A percentile compares a stretch with the other conserved stretches of the same genome.
Conservation (phyloP, 2,329 filamentous ascomycete genomes). For the Colletotrichum camelliae region DNA sequence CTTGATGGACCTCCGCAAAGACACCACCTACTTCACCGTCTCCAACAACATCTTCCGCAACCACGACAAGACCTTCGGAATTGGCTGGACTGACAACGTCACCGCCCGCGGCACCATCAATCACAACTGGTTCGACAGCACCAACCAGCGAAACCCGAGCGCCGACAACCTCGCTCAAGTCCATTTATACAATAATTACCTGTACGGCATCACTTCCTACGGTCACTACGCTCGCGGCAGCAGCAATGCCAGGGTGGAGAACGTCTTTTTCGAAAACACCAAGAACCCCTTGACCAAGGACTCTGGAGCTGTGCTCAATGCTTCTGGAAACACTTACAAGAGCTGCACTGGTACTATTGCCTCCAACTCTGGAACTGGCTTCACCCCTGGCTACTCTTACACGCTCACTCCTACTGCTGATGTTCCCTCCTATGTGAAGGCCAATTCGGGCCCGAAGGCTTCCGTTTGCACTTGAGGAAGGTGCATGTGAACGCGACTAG, state of each 20-base stretch:
- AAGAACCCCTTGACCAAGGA: constrained; percentile 17
- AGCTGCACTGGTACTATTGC: constrained; percentile 14
- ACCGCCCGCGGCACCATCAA: constrained; percentile 18
- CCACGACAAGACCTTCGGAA: constrained; percentile 25
- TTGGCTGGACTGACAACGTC: constrained; percentile 25
- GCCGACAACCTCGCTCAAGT: constrained; percentile 19
- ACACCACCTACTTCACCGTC: constrained; percentile 24
- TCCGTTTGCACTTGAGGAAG: constrained; percentile 9
- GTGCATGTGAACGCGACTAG: background rate
- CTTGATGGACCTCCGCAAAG: constrained; percentile 20
- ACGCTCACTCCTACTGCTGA: constrained; percentile 7
- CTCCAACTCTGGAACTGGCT: constrained; percentile 3
- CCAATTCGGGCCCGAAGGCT: constrained; percentile 7
- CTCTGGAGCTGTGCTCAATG: background rate
- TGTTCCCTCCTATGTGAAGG: constrained; percentile 13
- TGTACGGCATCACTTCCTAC: constrained; percentile 15
- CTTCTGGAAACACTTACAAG: constrained; percentile 8
- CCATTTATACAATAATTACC: constrained; percentile 24
- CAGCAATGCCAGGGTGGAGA: constrained; percentile 19
- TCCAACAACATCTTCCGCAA: constrained; percentile 25
- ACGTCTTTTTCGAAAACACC: constrained; percentile 22
- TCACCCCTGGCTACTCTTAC: constrained; percentile 11
- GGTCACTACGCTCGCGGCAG: constrained; percentile 22
- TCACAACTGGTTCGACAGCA: constrained; percentile 22
- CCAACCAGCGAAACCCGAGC: constrained; percentile 23